Evolutionary conservation across 768 basidiomycete species (phyloP), one percentile per base, ranked within the genome.

Genomic region (Leccinum incarnatum): DNA sequence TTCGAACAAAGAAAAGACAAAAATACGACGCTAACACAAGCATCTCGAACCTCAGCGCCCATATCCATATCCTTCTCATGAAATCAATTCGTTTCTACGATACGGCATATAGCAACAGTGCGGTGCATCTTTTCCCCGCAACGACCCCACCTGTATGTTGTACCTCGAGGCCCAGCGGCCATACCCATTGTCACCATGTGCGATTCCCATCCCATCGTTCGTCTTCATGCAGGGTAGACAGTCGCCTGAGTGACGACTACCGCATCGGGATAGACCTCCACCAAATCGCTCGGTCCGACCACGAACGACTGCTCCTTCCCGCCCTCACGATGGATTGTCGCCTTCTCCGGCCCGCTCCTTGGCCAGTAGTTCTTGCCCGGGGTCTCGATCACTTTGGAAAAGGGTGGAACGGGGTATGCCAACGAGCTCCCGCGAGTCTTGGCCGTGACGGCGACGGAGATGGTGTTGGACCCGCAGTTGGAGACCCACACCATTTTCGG

Each of bases 401-500:
- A 30, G 8, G 65, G 58, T 2, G 0, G 0, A n/a, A 67, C 5
- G 1, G n/a, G 2, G 46, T 46, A 67, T 5, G 19, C 1, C 0
- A 17, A 11, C 3, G 52, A 47, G n/a, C 59, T 58, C n/a, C 65
- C 58, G 5, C 54, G 56, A 4, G 25, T 27, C 53, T 17, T 30
- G n/a, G 46, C 67, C 14, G 65, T 55, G 4, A 67, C 27, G 6
- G 51, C 9, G 17, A 66, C 17, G 2, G 47, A 4, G 21, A 61
- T 53, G 12, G 17, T 8, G 14, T 15, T 17, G 8, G 2, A 5
- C 2, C 27, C 19, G 9, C 56, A 62, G 21, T 64, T 66, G 34
- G 65, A 63, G 5, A 66, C 53, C 65, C 65, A 66, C 29, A 65
- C 61, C 64, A 63, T 66, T 19, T 27, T 19, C 2, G 10, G 40